A percentile compares a stretch with the other conserved stretches of the same genome.
Evolutionary conservation across 23 red algal genomes (phyloP).

Genomic region (Gracilaria domingensis): DNA sequence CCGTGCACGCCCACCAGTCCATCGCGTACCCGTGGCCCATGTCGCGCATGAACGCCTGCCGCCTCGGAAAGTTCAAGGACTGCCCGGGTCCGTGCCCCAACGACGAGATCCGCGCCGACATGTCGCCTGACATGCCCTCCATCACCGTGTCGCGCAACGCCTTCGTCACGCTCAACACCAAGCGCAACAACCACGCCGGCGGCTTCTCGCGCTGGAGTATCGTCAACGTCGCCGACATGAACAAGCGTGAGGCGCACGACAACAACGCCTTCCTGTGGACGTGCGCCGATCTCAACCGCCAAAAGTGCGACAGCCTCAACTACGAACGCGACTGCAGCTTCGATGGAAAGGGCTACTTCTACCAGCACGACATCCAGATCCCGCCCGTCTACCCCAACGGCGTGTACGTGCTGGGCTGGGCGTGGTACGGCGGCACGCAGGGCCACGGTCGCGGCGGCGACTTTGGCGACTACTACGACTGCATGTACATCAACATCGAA

Average conservation of each 20-base stretch:
- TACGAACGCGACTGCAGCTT: slow-evolving; percentile 54
- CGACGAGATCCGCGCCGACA: slow-evolving; percentile 33
- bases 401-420: slow-evolving; percentile 80
- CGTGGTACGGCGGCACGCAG: slow-evolving; percentile 76
- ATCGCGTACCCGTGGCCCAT: slow-evolving; percentile 60
- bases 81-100: slow-evolving; percentile 75
- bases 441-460: slow-evolving; percentile 7
- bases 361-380: slow-evolving; percentile 37
- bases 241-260: slow-evolving; percentile 33
- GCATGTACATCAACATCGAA: slow-evolving; percentile 58
- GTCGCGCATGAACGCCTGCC: slow-evolving; percentile 43
- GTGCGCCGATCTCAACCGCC: slow-evolving; percentile 37
- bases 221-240: slow-evolving; percentile 9
- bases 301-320: slow-evolving; percentile 44
- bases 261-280: slow-evolving; percentile 46
- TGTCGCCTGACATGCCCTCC: slow-evolving; percentile 35
- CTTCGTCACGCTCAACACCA: slow-evolving; percentile 14
- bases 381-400: slow-evolving; percentile 67
- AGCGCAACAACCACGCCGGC: slow-evolving; percentile 21
- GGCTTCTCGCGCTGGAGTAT: slow-evolving; percentile 19
- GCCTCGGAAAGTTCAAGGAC: slow-evolving; percentile 36
- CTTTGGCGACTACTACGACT: slow-evolving; percentile 81
- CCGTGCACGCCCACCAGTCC: slow-evolving; percentile 19
- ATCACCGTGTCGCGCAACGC: slow-evolving; percentile 36
- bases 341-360: slow-evolving; percentile 24